Evolutionary conservation across 2,329 filamentous ascomycete genomes (phyloP), one percentile per base, ranked within the genome.

Genomic region (Aureobasidium musti): DNA sequence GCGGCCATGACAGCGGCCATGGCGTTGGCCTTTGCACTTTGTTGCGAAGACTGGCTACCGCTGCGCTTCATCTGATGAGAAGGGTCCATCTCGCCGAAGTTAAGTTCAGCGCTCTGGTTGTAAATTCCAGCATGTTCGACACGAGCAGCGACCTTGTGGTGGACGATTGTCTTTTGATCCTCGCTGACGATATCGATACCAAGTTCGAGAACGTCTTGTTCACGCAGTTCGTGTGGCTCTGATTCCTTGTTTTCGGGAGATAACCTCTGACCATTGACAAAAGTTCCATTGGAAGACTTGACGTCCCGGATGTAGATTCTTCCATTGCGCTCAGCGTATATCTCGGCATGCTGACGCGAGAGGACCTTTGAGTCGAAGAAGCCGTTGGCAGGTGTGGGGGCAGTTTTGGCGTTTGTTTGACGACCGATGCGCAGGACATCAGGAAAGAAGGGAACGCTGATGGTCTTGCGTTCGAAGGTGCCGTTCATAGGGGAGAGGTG

Each of bases 161-260:
- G 95, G 17, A 99, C 93, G 33, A 99, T 92, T 0, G 93, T 97
- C 80, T 97, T 98, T 77, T 98, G 94, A 76, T 99, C 95, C 77
- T 99, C 95, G 78, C 92, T 97, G 61, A 99, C 94, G 74, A 99
- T 99, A 75, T 99, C 95, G 73, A 99, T 99, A 66, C 95, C 95
- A 41, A 99, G 84, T 76, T 99, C 95, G 63, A 99, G 82, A 69
- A 95, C 91, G 75, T 99, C 95, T 71, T 92, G 89, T 68, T 94
- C 92, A 73, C 93, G 89, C 39, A 99, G 82, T 75, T 98, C 94
- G 75, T 97, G 92, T 0, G 95, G 93, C 69, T 98, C 95, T 0
- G 94, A 98, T 78, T 99, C 95, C 72, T 93, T 88, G 74, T 97
- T 99, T 77, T 99, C 95, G 64, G 88, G 91, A 2, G 95, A 98